A percentile compares a stretch with the other conserved stretches of the same genome.
phyloP scores from a whole-genome alignment of 164 flowering plant genomes.

The Chloranthus sessilifolius region DNA sequence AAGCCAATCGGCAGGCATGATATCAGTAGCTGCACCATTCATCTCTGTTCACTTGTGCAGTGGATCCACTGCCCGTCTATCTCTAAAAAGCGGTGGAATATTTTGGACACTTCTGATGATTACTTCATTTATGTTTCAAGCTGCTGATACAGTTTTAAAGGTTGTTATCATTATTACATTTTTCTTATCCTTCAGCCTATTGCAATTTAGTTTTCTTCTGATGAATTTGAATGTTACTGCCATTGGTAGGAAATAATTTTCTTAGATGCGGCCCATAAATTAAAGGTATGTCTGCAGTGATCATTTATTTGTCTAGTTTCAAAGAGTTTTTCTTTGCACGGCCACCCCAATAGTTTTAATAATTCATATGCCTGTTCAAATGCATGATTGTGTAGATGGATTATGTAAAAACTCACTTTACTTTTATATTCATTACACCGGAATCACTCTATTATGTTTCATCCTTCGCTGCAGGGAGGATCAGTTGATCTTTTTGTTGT shows the following conservation, averaged over 20 bases:
- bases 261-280: constrained; percentile 41
- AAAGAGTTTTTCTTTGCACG: background rate
- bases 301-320: background rate
- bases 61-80: constrained; percentile 80
- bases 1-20: too few species aligned
- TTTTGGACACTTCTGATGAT: constrained; percentile 93
- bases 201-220: background rate
- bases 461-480: constrained; percentile 53
- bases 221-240: constrained; percentile 7
- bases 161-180: constrained; percentile 24
- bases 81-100: constrained; percentile 68
- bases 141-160: constrained; percentile 93
- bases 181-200: constrained; percentile 2
- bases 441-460: background rate
- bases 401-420: background rate
- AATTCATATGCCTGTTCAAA: background rate
- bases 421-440: background rate
- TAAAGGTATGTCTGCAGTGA: constrained; percentile 48
- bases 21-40: too few species aligned
- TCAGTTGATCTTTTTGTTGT: constrained; percentile 90
- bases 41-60: constrained; percentile 39
- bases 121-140: constrained; percentile 84
- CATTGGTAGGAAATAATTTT: constrained; percentile 76
- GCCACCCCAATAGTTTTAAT: background rate
- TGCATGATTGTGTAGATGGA: background rate